Evolutionary conservation across 306 rosid species (phyloP).

Genomic region (Biancaea sappan): DNA sequence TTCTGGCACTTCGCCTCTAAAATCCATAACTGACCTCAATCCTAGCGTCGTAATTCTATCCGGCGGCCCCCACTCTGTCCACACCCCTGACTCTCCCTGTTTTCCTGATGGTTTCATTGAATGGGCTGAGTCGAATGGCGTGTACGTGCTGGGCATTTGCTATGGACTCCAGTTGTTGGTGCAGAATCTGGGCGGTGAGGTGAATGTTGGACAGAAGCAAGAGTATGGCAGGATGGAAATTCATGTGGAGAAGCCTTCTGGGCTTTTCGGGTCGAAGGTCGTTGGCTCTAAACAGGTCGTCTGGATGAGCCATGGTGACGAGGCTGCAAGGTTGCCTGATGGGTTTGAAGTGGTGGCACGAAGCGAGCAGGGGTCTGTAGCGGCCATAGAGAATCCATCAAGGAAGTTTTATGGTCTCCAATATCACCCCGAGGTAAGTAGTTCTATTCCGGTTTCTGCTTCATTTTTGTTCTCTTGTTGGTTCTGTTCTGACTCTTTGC

Average conservation of each 20-base stretch:
- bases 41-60: conserved; percentile 88
- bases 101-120: conserved; percentile 71
- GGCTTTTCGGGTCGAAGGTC: conserved; percentile 46
- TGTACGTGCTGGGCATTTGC: conserved; percentile 80
- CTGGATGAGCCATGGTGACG: conserved; percentile 99
- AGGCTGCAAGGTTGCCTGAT: conserved; percentile 59
- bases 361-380: conserved; percentile 80
- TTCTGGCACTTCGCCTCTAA: conserved; percentile 75
- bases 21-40: conserved; percentile 61
- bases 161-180: conserved; percentile 91
- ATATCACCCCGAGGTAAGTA: conserved; percentile 89
- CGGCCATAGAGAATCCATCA: conserved; percentile 61
- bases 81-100: conserved; percentile 70
- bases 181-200: conserved; percentile 84
- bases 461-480: not conserved
- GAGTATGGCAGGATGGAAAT: conserved; percentile 97
- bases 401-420: conserved; percentile 82
- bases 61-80: conserved; percentile 98
- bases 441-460: not conserved
- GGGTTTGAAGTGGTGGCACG: conserved; percentile 79
- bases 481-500: not conserved
- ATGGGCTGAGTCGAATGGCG: conserved; percentile 73
- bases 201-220: conserved; percentile 68
- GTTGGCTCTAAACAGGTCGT: conserved; percentile 65
- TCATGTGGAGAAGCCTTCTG: conserved; percentile 45